Conservation (phyloP, 2,329 filamentous ascomycete genomes). For the Penicillium brasilianum region DNA sequence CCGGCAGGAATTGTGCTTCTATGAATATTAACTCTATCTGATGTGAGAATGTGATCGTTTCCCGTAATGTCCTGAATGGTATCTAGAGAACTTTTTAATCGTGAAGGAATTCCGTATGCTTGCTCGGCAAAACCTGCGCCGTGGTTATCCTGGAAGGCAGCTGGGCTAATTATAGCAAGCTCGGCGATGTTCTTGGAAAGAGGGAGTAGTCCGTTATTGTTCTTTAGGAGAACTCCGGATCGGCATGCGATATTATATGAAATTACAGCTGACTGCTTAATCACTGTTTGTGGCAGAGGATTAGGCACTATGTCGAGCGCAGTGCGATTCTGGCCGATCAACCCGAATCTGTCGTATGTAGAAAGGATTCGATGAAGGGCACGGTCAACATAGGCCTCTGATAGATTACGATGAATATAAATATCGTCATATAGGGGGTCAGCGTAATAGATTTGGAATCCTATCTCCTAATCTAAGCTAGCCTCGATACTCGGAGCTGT, state of each 20-base stretch:
- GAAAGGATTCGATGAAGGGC: neutral
- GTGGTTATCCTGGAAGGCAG: neutral
- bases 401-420: neutral
- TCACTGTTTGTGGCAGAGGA: neutral
- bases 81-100: neutral
- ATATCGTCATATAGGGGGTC: neutral
- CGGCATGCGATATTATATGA: neutral
- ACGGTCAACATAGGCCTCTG: neutral
- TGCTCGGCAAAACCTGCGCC: neutral
- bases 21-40: neutral
- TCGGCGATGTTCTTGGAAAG: neutral
- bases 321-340: neutral
- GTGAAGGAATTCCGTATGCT: neutral
- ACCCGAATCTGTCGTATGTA: neutral
- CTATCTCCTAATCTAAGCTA: neutral
- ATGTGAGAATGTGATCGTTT: neutral
- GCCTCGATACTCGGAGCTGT: neutral
- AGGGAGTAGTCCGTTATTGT: neutral
- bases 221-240: neutral
- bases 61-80: neutral
- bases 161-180: neutral
- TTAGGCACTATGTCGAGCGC: neutral
- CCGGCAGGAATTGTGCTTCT: neutral
- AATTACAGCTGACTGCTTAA: neutral
- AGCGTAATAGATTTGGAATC: neutral